Base-by-base conservation (phyloP, 176 grass and related monocot species). In the Pontederia paniculata region DNA sequence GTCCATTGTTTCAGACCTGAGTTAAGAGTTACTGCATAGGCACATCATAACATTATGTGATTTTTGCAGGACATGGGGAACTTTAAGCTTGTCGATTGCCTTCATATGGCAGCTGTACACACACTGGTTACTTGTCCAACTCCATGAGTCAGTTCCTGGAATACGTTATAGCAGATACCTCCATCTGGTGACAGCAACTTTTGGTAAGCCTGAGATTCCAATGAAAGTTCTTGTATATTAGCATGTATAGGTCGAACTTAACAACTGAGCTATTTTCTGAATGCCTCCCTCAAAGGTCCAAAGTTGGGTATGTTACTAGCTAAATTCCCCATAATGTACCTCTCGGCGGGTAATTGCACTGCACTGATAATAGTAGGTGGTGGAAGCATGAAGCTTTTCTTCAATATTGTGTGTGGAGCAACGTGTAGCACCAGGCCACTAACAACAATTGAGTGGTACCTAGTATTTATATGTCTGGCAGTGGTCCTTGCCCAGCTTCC, bases 31-130 rank as follows among this genome's bases (percentile, higher is more conserved):
- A n/a, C 12, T 50, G 12, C 48, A 12, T 11, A 50, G 12, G 8
- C 48, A 50, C n/a, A 12, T 15, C 48, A 6, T 17, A 13, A 2
- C 28, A 9, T 42, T 23, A 7, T 51, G 52, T 63, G 42, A 19
- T 48, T 58, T 50, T 71, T 50, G 55, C 82, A 97, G 91, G 93
- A 77, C 86, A 41, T 89, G 93, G 86, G 93, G 78, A 67, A 77
- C 81, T 65, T 17, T 82, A 17, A 77, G 70, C 84, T 76, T 98
- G 19, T 78, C 86, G 8, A 16, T 79, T 56, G 83, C 86, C 2
- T 98, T 91, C 72, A 56, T 44, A 10, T 98, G 93, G 93, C 93
- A 98, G 78, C 74, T 98, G 54, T 98, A 91, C 86, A 98, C 93
- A 54, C 80, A 88, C 4, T 87, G 93, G 83, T 43, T 98, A 49